phyloP scores from a whole-genome alignment of 257 asterid species.

The Pogostemon cablin region DNA sequence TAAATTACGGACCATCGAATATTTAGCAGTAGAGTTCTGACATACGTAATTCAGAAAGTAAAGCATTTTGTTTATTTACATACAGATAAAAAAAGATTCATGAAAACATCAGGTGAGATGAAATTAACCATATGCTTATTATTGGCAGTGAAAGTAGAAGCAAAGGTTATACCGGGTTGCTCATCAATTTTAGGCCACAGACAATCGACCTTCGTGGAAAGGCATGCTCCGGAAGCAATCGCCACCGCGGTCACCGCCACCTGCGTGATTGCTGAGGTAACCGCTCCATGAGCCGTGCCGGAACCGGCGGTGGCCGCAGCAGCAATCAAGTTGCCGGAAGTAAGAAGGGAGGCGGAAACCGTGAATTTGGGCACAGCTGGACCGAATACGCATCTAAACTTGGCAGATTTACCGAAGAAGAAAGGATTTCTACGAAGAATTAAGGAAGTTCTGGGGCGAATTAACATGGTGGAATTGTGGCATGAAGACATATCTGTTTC shows the following conservation, averaged over 20 bases:
- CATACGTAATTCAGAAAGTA: conserved; percentile 16
- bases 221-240: conserved; percentile 97
- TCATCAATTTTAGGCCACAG: conserved; percentile 92
- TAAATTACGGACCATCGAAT: neutral
- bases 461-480: conserved; percentile 53
- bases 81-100: conserved; percentile 19
- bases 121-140: neutral
- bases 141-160: neutral
- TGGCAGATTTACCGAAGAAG: conserved; percentile 38
- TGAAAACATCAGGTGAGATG: neutral
- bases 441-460: conserved; percentile 40
- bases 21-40: neutral
- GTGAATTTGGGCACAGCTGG: conserved; percentile 48
- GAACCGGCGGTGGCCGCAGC: conserved; percentile 81
- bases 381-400: conserved; percentile 49
- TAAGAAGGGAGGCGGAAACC: conserved; percentile 61
- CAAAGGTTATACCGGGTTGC: conserved; percentile 58
- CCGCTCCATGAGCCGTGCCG: conserved; percentile 81
- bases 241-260: conserved; percentile 95
- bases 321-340: conserved; percentile 76
- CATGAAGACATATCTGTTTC: conserved; percentile 46
- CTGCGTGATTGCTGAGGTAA: conserved; percentile 86
- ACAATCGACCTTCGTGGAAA: conserved; percentile 92
- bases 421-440: conserved; percentile 48
- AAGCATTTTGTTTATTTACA: neutral